phyloP scores from a whole-genome alignment of 129 eudicot genomes.

The Chrysanthemum lavandulifolium region DNA sequence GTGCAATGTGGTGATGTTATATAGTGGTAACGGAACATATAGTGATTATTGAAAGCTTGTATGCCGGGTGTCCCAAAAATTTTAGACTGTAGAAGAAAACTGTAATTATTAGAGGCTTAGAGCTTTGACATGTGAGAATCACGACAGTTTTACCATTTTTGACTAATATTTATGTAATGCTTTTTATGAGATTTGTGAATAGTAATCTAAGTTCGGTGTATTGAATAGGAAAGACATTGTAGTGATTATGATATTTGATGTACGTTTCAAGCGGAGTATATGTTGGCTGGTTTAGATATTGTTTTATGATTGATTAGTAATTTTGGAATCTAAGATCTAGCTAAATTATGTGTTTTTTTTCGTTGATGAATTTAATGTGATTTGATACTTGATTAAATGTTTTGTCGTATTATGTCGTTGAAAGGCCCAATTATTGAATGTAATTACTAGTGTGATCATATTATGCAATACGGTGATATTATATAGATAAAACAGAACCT shows the following conservation, averaged over 20 bases:
- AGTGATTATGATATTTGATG: not conserved
- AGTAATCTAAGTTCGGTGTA: too few species aligned
- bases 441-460: conserved; percentile 19
- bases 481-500: conserved; percentile 9
- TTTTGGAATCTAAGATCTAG: conserved; percentile 12
- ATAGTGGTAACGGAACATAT: too few species aligned
- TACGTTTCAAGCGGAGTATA: conserved; percentile 4
- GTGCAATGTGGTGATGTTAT: too few species aligned
- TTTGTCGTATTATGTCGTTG: not conserved
- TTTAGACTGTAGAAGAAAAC: too few species aligned
- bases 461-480: conserved; percentile 19
- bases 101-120: too few species aligned
- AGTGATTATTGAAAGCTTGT: too few species aligned
- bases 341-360: conserved; percentile 5
- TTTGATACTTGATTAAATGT: conserved; percentile 1
- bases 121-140: too few species aligned
- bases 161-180: too few species aligned
- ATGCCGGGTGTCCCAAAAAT: too few species aligned
- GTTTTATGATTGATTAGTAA: not conserved
- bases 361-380: conserved; percentile 12
- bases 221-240: too few species aligned
- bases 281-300: not conserved
- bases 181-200: too few species aligned
- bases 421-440: conserved; percentile 25
- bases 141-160: too few species aligned